Conservation (phyloP, 1,284 basidiomycete species). For the Albatrellus sp. region DNA sequence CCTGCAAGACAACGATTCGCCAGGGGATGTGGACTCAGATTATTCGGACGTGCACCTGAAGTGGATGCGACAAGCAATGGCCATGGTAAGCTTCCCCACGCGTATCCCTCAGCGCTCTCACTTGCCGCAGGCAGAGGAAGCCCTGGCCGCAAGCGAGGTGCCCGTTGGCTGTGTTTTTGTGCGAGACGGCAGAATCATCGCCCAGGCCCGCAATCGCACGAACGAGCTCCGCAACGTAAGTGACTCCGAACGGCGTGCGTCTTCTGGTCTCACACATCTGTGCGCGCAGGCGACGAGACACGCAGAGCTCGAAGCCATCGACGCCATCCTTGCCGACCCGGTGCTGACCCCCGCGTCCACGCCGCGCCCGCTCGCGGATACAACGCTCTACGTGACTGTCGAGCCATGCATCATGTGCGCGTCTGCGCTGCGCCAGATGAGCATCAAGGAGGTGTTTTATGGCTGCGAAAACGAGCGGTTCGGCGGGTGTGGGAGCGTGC, state of each 20-base stretch:
- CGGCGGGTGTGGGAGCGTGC: constrained; percentile 92
- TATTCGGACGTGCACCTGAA: constrained; percentile 6
- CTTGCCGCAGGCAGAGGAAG: constrained; percentile 65
- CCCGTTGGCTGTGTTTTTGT: constrained; percentile 98
- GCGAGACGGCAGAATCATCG: constrained; percentile 63
- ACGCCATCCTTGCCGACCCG: constrained; percentile 66
- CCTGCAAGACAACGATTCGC: too few species aligned
- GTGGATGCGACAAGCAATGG: constrained; percentile 14
- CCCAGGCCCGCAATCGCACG: constrained; percentile 83
- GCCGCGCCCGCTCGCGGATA: constrained; percentile 60
- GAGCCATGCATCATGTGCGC: constrained; percentile 99
- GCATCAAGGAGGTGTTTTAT: constrained; percentile 85
- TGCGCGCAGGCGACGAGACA: constrained; percentile 79
- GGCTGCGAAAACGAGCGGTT: constrained; percentile 96
- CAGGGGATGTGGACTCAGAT: not conserved
- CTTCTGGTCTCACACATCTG: constrained; percentile 1
- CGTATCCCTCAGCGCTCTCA: not conserved
- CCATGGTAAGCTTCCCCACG: constrained; percentile 8
- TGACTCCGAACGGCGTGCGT: constrained; percentile 1
- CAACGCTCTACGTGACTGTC: constrained; percentile 94
- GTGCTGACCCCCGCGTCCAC: constrained; percentile 36
- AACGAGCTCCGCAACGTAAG: constrained; percentile 87
- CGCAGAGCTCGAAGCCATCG: constrained; percentile 96
- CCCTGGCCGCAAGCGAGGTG: constrained; percentile 77
- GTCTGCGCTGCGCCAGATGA: constrained; percentile 86